Evolutionary conservation across 495 filamentous ascomycete genomes (phyloP).

Genomic region (Penicillium coprophilum): DNA sequence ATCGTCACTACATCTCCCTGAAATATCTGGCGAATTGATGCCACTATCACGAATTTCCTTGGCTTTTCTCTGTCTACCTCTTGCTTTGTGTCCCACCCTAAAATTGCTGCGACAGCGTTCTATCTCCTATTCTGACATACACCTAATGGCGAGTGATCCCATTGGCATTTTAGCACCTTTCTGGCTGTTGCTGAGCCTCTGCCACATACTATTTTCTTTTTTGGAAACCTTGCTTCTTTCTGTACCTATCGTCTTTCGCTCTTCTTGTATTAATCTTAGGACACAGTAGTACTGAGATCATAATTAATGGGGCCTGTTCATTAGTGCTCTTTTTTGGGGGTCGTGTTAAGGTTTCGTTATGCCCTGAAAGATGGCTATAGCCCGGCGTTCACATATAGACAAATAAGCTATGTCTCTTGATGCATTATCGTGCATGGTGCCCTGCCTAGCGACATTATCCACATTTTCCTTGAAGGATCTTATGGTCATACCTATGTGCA

Average conservation of each 20-base stretch:
- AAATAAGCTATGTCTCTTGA: background rate
- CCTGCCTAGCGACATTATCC: background rate
- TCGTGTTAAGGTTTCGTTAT: background rate
- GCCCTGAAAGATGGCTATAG: background rate
- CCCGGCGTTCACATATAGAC: background rate
- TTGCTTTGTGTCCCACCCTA: slow-evolving; percentile 9
- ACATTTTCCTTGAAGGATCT: no score
- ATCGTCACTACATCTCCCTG: slow-evolving; percentile 11
- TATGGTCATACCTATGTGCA: no score
- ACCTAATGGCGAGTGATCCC: slow-evolving; percentile 3
- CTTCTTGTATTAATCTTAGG: slow-evolving; percentile 8
- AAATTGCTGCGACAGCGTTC: slow-evolving; percentile 26
- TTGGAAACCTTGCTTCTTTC: slow-evolving; percentile 1
- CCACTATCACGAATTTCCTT: slow-evolving; percentile 42
- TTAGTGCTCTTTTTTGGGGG: background rate
- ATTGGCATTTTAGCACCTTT: background rate
- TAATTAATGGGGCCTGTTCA: background rate
- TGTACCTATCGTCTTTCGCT: background rate
- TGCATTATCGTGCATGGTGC: background rate
- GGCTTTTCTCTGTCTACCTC: slow-evolving; percentile 7
- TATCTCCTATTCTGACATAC: slow-evolving; percentile 6
- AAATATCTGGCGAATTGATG: slow-evolving; percentile 27
- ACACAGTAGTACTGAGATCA: background rate
- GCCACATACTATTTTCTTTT: background rate
- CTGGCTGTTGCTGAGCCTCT: background rate